phyloP scores from a whole-genome alignment of 208 protist species.

The Cochliopodium minus region DNA sequence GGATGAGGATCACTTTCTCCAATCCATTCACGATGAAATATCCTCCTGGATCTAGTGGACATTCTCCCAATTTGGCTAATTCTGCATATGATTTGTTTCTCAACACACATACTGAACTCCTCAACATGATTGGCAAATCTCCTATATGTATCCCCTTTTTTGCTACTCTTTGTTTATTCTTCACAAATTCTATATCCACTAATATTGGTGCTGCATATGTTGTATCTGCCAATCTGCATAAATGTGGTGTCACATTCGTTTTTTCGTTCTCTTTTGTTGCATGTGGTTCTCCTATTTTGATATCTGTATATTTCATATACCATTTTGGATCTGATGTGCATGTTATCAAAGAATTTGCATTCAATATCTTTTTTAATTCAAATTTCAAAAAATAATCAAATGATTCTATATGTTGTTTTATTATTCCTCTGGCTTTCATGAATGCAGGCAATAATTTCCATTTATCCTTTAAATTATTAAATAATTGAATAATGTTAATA shows the following conservation, averaged over 20 bases:
- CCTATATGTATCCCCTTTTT: conserved; percentile 77
- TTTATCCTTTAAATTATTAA: conserved; percentile 64
- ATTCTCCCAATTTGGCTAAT: conserved; percentile 85
- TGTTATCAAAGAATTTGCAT: conserved; percentile 55
- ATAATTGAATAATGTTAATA: neutral
- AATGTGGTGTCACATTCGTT: conserved; percentile 42
- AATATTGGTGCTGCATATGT: conserved; percentile 79
- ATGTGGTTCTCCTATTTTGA: conserved; percentile 35
- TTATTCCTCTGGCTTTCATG: conserved; percentile 61
- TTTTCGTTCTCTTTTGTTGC: conserved; percentile 33
- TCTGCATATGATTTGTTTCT: conserved; percentile 60
- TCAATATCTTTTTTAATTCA: conserved; percentile 71
- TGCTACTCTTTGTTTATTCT: conserved; percentile 38
- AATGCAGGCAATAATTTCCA: conserved; percentile 72
- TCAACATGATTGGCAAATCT: conserved; percentile 97
- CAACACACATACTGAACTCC: conserved; percentile 85
- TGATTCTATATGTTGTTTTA: conserved; percentile 78
- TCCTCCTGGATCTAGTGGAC: conserved; percentile 91
- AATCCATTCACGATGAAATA: conserved; percentile 99
- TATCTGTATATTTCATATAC: conserved; percentile 43
- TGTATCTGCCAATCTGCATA: conserved; percentile 83
- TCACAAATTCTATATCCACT: conserved; percentile 42
- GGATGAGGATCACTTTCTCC: conserved; percentile 89
- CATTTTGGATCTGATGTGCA: conserved; percentile 49
- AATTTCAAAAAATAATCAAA: conserved; percentile 78